Evolutionary conservation across 257 asterid species (phyloP).

Genomic region (Solanum gandarillasii): DNA sequence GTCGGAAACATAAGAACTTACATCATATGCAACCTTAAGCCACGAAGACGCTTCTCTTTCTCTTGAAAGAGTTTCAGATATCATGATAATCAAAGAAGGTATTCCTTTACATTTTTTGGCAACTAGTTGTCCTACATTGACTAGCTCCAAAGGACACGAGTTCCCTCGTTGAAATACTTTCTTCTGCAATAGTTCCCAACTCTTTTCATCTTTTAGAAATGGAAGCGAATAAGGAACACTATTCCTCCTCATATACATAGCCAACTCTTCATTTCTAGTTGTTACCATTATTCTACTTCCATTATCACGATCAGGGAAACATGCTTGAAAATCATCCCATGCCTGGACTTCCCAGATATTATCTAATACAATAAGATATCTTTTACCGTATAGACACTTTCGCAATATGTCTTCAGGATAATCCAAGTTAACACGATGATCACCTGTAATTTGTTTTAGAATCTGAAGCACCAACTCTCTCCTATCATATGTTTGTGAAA

Average conservation of each 20-base stretch:
- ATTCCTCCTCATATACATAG: accelerated
- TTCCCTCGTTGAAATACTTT: background rate
- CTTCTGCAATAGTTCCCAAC: background rate
- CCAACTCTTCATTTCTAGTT: background rate
- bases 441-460: background rate
- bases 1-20: background rate
- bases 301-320: background rate
- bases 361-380: constrained; percentile 6
- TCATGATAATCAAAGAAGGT: background rate
- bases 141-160: background rate
- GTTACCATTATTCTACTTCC: constrained; percentile 17
- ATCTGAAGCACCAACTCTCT: background rate
- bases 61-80: background rate
- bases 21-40: background rate
- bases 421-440: background rate
- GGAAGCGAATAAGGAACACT: background rate
- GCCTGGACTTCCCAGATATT: background rate
- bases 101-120: background rate
- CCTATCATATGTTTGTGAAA: background rate
- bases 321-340: background rate
- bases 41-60: background rate
- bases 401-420: background rate
- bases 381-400: background rate
- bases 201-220: background rate
- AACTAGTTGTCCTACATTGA: background rate